These are phyloP conservation scores for Datura wrightii DNA, from an alignment of 257 asterid species.

Conservation along the genomic window DNA sequence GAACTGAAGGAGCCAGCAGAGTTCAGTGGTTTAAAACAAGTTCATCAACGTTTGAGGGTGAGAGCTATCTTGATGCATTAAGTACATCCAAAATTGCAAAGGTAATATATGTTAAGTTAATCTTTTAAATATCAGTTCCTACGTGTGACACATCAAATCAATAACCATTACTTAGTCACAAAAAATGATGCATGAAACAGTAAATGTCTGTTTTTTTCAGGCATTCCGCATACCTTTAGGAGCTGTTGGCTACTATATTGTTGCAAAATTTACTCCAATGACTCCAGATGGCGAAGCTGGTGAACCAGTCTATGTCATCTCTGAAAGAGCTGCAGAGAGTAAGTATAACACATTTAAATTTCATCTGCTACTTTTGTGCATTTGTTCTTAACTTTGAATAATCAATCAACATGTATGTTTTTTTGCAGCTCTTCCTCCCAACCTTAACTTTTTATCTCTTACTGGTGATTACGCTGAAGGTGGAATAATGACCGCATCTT, in stretches of 20 bases:
- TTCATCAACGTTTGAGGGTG: slow-evolving; percentile 69
- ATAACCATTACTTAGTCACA: background rate
- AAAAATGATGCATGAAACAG: slow-evolving; percentile 20
- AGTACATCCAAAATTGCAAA: slow-evolving; percentile 92
- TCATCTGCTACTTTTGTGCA: background rate
- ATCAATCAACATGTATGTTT: slow-evolving; percentile 35
- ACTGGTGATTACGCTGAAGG: slow-evolving; percentile 91
- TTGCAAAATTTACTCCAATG: slow-evolving; percentile 95
- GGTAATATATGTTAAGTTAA: slow-evolving; percentile 46
- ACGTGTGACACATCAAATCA: slow-evolving; percentile 25
- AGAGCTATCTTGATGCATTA: slow-evolving; percentile 76
- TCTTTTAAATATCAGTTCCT: slow-evolving; percentile 31
- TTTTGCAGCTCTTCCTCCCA: slow-evolving; percentile 92
- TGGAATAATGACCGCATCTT: slow-evolving; percentile 88
- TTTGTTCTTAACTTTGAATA: slow-evolving; percentile 25
- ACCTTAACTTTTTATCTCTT: slow-evolving; percentile 85
- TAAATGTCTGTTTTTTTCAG: slow-evolving; percentile 48
- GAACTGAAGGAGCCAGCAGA: slow-evolving; percentile 97
- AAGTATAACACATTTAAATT: slow-evolving; percentile 43
- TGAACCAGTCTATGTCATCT: slow-evolving; percentile 79
- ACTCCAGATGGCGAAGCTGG: slow-evolving; percentile 99
- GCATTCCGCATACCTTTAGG: slow-evolving; percentile 94
- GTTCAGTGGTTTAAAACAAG: slow-evolving; percentile 97
- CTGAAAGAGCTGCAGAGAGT: slow-evolving; percentile 80
- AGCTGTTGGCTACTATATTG: slow-evolving; percentile 83